A percentile compares a stretch with the other conserved stretches of the same genome.
These are phyloP conservation scores for Saksenaea vasiformis DNA, from an alignment of 371 early-diverging fungal genomes.

Conservation along the genomic window DNA sequence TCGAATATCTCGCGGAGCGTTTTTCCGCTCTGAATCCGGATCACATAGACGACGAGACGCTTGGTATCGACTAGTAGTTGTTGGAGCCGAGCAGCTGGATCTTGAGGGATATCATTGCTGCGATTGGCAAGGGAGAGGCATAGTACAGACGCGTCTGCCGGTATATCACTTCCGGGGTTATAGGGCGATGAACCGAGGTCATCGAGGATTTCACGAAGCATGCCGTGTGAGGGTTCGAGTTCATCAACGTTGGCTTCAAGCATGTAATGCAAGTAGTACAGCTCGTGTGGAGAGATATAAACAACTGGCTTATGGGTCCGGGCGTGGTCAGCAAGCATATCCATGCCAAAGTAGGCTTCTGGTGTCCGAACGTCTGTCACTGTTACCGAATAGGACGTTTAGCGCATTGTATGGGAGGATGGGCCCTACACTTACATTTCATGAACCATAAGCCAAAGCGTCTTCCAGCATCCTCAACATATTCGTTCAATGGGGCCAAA, in stretches of 20 bases:
- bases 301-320: slow-evolving; percentile 85
- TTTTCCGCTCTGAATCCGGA: slow-evolving; percentile 82
- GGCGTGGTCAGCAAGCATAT: slow-evolving; percentile 85
- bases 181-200: slow-evolving; percentile 84
- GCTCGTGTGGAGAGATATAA: slow-evolving; percentile 86
- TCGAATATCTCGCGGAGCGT: slow-evolving; percentile 84
- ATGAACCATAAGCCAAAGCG: slow-evolving; percentile 79
- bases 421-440: slow-evolving; percentile 49
- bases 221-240: slow-evolving; percentile 66
- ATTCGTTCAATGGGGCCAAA: slow-evolving; percentile 78
- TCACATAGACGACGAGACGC: slow-evolving; percentile 78
- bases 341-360: slow-evolving; percentile 89
- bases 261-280: slow-evolving; percentile 85
- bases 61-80: slow-evolving; percentile 89
- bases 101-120: slow-evolving; percentile 64
- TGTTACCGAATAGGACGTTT: slow-evolving; percentile 7
- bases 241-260: slow-evolving; percentile 75
- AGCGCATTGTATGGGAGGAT: background rate
- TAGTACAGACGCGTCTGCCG: slow-evolving; percentile 60
- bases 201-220: slow-evolving; percentile 73
- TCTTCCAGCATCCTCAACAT: slow-evolving; percentile 72
- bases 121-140: slow-evolving; percentile 71
- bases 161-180: slow-evolving; percentile 53
- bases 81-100: slow-evolving; percentile 63
- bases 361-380: slow-evolving; percentile 84